A percentile compares a stretch with the other conserved stretches of the same genome.
Conservation (phyloP, 306 rosid genomes). For the Fagus sylvatica region DNA sequence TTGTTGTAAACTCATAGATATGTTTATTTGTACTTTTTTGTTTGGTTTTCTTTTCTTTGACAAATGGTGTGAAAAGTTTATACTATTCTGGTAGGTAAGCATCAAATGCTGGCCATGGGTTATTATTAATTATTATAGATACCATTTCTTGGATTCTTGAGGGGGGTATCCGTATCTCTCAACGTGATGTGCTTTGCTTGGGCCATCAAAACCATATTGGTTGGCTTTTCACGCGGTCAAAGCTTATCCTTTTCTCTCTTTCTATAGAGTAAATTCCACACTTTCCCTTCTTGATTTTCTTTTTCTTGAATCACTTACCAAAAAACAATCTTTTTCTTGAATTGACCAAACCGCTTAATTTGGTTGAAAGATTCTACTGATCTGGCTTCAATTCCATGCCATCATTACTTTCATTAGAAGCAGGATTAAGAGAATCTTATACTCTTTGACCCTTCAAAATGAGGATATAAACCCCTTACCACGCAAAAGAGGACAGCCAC, state of each 20-base stretch:
- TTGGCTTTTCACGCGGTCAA: constrained; percentile 43
- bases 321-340: constrained; percentile 19
- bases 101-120: background rate
- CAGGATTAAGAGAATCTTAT: constrained; percentile 48
- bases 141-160: constrained; percentile 50
- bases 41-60: too few relatives aligned
- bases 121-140: constrained; percentile 4
- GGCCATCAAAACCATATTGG: constrained; percentile 35
- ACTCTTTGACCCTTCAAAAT: constrained; percentile 56
- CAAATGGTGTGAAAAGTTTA: too few relatives aligned
- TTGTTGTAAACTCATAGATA: too few relatives aligned
- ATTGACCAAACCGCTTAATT: constrained; percentile 12
- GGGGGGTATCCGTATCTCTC: constrained; percentile 37
- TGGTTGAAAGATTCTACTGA: constrained; percentile 29
- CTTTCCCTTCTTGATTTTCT: background rate
- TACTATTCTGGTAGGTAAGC: background rate
- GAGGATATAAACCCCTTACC: constrained; percentile 29
- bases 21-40: too few relatives aligned
- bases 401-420: constrained; percentile 54
- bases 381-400: constrained; percentile 43
- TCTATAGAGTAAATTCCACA: constrained; percentile 29
- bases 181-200: constrained; percentile 35
- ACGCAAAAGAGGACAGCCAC: constrained; percentile 10
- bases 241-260: constrained; percentile 35
- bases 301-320: constrained; percentile 10